These are phyloP conservation scores for Elaeis guineensis DNA, from an alignment of 176 grass and related monocot genomes.

Conservation along the genomic window DNA sequence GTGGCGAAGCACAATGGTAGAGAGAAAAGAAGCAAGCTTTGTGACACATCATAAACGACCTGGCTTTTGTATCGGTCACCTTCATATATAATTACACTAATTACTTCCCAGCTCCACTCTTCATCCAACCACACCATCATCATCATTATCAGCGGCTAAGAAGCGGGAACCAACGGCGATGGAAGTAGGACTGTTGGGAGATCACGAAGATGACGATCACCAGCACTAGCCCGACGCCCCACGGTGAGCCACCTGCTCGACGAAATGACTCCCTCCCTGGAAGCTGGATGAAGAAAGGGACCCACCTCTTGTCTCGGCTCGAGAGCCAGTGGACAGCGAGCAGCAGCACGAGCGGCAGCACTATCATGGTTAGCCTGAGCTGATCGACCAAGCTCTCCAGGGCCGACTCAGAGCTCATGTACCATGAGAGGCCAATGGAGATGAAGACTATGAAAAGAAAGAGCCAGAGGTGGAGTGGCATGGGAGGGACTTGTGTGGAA, in stretches of 20 bases:
- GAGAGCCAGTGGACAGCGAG: conserved; percentile 26
- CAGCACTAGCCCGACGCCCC: conserved; percentile 15
- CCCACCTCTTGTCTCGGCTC: conserved; percentile 5
- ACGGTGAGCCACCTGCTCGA: conserved; percentile 16
- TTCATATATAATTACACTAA: no score
- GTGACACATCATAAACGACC: no score
- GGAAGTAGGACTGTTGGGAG: conserved; percentile 31
- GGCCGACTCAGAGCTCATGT: conserved; percentile 11
- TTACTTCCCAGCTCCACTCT: no score
- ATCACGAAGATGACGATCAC: conserved; percentile 29
- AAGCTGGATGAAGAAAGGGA: conserved; percentile 11
- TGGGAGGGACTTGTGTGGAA: not conserved
- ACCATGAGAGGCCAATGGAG: conserved; percentile 20
- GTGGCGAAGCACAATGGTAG: no score
- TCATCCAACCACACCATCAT: no score
- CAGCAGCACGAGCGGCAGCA: conserved; percentile 23
- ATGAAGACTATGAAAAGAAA: conserved; percentile 12
- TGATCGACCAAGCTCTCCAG: conserved; percentile 8
- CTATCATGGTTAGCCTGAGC: conserved; percentile 15
- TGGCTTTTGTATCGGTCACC: no score
- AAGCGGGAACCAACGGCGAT: conserved; percentile 23
- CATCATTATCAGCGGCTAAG: not conserved
- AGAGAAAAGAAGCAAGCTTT: no score
- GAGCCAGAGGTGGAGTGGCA: conserved; percentile 18
- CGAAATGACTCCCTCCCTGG: conserved; percentile 19